Evolutionary conservation across 106 monocot species (phyloP), one percentile per base, ranked within the genome.

Genomic region (Xerophyta viscosa): DNA sequence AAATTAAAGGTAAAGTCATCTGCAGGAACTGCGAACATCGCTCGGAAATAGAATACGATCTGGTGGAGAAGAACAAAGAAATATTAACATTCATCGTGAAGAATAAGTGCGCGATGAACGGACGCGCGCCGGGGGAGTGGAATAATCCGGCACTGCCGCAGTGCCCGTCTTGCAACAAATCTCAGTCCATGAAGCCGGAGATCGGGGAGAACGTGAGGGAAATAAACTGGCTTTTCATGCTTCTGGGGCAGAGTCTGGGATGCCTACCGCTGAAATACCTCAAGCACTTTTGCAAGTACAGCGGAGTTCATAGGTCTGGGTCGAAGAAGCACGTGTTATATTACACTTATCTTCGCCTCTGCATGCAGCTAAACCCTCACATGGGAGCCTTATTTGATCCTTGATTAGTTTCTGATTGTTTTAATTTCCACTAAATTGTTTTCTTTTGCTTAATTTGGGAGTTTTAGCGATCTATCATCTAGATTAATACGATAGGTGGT

Each of bases 351-450:
- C 29, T 54, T 1, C 13, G 7, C n/a, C 54, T 54, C 17, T 54
- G 54, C 54, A 54, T 30, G 29, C 30, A 54, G 11, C 29, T 54
- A 8, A 30, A 54, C 21, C 54, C 54, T n/a, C n/a, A n/a, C n/a
- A n/a, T n/a, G n/a, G n/a, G n/a, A n/a, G n/a, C n/a, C n/a, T n/a
- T n/a, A n/a, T n/a, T n/a, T n/a, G n/a, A n/a, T n/a, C n/a, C n/a
- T n/a, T n/a, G n/a, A n/a, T n/a, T n/a, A n/a, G n/a, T n/a, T n/a
- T n/a, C n/a, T n/a, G n/a, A n/a, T n/a, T n/a, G n/a, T n/a, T n/a
- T n/a, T n/a, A n/a, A n/a, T n/a, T n/a, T n/a, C n/a, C n/a, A n/a
- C n/a, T n/a, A n/a, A n/a, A n/a, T n/a, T n/a, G n/a, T n/a, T n/a
- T n/a, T n/a, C n/a, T n/a, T n/a, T n/a, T n/a, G n/a, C n/a, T n/a